Percentiles rank a stretch among this genome's conserved stretches.
Conservation (phyloP, 2,329 filamentous ascomycete species). For the Cephalotrichum gorgonifer region DNA sequence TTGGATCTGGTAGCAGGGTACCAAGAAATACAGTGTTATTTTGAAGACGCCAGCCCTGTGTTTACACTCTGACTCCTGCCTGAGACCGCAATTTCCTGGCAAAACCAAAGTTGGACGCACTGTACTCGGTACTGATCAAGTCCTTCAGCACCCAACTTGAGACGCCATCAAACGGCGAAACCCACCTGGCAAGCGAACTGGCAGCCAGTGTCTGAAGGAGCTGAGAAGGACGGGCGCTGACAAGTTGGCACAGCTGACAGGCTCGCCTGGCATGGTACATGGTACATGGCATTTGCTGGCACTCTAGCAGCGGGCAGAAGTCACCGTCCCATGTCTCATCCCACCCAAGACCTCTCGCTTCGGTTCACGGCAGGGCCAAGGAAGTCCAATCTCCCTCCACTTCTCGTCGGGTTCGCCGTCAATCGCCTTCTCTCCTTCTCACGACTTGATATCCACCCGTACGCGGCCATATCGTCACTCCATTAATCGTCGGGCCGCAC, state of each 20-base stretch:
- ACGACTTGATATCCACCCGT: no score
- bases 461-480: no score
- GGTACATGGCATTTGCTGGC: background rate
- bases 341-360: no score
- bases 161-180: background rate
- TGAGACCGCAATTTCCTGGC: background rate
- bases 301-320: background rate
- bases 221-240: background rate
- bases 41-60: no score
- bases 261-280: no score
- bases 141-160: background rate
- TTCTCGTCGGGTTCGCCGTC: no score
- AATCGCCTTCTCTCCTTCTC: no score
- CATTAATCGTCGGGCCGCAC: no score
- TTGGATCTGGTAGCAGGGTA: background rate
- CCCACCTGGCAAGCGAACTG: background rate
- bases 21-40: background rate
- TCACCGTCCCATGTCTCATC: no score
- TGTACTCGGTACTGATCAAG: background rate
- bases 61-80: background rate
- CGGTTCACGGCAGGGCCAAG: no score
- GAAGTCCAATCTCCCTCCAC: no score
- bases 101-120: no score
- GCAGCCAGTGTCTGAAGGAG: background rate
- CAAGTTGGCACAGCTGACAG: background rate